phyloP scores from a whole-genome alignment of 2,329 filamentous ascomycete species.

The Clathrospora elynae region DNA sequence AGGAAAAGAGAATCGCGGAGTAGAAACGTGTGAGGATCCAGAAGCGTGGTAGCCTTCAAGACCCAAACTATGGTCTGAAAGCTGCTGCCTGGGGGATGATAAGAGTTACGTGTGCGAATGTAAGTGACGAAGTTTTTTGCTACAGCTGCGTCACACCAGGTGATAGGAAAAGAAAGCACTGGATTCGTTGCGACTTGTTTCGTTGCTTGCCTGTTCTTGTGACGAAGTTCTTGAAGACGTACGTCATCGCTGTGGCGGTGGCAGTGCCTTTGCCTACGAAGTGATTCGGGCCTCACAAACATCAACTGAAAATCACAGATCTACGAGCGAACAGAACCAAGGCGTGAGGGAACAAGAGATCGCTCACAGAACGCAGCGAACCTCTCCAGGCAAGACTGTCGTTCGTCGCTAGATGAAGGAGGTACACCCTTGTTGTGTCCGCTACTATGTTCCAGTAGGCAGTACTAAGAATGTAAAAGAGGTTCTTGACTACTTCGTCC shows the following conservation, averaged over 20 bases:
- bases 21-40: neutral
- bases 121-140: constrained; percentile 28
- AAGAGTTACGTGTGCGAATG: constrained; percentile 25
- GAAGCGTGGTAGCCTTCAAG: neutral
- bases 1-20: neutral
- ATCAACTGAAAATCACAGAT: too few relatives aligned
- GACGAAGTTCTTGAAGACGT: constrained; percentile 2
- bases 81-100: constrained; percentile 40
- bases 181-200: constrained; percentile 1
- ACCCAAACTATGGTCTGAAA: constrained; percentile 17
- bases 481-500: too few relatives aligned
- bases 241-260: constrained; percentile 22
- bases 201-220: constrained; percentile 6
- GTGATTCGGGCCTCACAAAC: too few relatives aligned
- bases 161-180: constrained; percentile 19
- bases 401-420: too few relatives aligned
- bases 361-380: too few relatives aligned
- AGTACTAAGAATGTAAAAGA: too few relatives aligned
- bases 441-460: too few relatives aligned
- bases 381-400: too few relatives aligned
- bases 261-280: too few relatives aligned
- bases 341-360: too few relatives aligned
- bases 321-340: too few relatives aligned
- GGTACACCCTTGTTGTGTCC: too few relatives aligned
- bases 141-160: constrained; percentile 34